These are phyloP conservation scores for Sporothrix phasma DNA, from an alignment of 2,329 filamentous ascomycete species.

Conservation along the genomic window DNA sequence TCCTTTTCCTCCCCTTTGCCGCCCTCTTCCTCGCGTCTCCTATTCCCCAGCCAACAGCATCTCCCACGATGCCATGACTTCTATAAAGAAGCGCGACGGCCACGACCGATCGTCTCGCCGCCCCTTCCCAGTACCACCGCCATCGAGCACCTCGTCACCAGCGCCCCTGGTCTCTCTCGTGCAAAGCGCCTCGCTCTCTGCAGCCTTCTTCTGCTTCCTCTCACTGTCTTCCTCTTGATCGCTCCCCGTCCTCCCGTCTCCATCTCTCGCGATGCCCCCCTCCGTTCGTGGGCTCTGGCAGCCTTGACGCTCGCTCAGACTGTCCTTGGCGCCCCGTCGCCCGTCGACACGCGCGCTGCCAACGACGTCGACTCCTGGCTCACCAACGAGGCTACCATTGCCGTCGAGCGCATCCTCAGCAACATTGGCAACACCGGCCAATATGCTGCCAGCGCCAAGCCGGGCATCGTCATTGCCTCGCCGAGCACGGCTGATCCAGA, in stretches of 20 bases:
- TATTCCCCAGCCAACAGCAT: not conserved
- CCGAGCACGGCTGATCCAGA: conserved; percentile 44
- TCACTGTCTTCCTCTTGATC: too few species aligned
- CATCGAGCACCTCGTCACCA: too few species aligned
- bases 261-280: conserved; percentile 5
- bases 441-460: conserved; percentile 35
- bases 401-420: conserved; percentile 43
- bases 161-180: not conserved
- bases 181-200: not conserved
- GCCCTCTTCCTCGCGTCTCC: too few species aligned
- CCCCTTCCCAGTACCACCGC: not conserved
- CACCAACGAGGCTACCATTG: conserved; percentile 40
- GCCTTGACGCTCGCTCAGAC: conserved; percentile 7
- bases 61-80: not conserved
- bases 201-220: not conserved
- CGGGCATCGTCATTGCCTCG: conserved; percentile 47
- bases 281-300: conserved; percentile 10
- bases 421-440: conserved; percentile 50
- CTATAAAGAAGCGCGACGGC: not conserved
- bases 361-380: conserved; percentile 40
- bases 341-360: not conserved
- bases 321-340: conserved; percentile 6
- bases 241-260: not conserved
- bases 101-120: not conserved
- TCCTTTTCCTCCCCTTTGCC: too few species aligned